Percentiles rank a stretch among this genome's conserved stretches.
Conservation (phyloP, 2,329 filamentous ascomycete species). For the Drechslerella coelobrocha region DNA sequence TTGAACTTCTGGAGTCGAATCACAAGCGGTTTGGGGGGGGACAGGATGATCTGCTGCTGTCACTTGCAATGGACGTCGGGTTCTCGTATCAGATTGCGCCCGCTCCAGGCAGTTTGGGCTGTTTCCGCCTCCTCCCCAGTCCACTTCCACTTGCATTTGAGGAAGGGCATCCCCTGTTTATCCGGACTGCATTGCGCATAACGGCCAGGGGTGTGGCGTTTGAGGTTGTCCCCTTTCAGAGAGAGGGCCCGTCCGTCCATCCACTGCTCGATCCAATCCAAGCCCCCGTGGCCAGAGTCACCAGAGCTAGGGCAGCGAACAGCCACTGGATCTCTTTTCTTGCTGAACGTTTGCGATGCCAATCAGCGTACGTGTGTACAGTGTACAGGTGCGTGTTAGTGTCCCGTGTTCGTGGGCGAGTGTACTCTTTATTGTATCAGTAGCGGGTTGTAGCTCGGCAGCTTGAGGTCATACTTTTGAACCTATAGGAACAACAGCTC, state of each 20-base stretch:
- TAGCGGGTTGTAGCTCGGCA: too few relatives aligned
- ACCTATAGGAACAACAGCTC: too few relatives aligned
- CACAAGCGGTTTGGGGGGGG: not conserved
- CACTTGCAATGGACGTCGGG: constrained; percentile 4
- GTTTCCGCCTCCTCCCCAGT: constrained; percentile 3
- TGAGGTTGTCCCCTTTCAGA: constrained; percentile 26
- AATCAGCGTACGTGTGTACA: too few relatives aligned
- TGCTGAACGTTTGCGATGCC: too few relatives aligned
- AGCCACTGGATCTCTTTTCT: too few relatives aligned
- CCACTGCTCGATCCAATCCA: constrained; percentile 4
- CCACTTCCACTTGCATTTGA: not conserved
- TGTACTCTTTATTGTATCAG: too few relatives aligned
- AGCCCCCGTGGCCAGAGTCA: too few relatives aligned
- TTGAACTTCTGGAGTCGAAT: not conserved
- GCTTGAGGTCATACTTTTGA: too few relatives aligned
- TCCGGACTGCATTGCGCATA: constrained; percentile 26
- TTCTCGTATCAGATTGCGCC: constrained; percentile 39
- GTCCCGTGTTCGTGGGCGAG: too few relatives aligned
- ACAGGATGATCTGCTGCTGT: constrained; percentile 1
- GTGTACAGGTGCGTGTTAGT: too few relatives aligned
- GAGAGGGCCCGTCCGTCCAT: constrained; percentile 41
- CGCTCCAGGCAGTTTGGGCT: constrained; percentile 2
- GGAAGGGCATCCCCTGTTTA: constrained; percentile 29
- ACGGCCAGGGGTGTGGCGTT: constrained; percentile 47
- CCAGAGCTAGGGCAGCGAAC: too few relatives aligned